Evolutionary conservation across 345 rosid species (phyloP), one percentile per base, ranked within the genome.

Genomic region (Gossypium arboreum): DNA sequence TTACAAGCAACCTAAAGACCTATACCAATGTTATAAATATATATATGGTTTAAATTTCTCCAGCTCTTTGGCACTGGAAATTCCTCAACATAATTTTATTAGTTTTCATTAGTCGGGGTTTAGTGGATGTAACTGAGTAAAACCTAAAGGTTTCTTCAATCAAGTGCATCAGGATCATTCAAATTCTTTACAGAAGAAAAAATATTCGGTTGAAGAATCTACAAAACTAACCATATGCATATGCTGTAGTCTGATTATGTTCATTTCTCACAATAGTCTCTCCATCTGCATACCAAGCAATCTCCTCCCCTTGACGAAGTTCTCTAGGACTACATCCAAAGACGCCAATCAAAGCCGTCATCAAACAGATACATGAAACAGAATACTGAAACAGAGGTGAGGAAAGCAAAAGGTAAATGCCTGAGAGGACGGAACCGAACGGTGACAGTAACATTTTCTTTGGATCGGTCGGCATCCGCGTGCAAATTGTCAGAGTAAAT

Each of bases 201-300:
- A 79, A 41, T 20, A 25, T 44, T 34, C 7, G 7, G 7, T 34
- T 34, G 6, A 34, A 34, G 41, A 34, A 4, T 34, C 7, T 34
- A 34, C 41, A 72, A 55, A 74, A 82, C 82, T 85, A 81, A 96
- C 99, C 99, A 75, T 93, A 96, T 18, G 99, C 98, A 85, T 96
- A 96, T 1, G 99, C 99, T 55, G 86, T 88, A 0, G 97, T 81
- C 9, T 91, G 91, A 83, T 92, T 88, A 80, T 93, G 89, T 81
- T 96, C 99, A 57, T 85, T 93, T 56, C 98, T 85, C 60, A 96
- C 86, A 47, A 93, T 85, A 45, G 98, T 93, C 85, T 96, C 98
- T 68, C 99, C 99, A 77, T 96, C 99, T 1, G 98, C 98, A 70
- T 96, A 93, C 99, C 98, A 96, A 16, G 97, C 94, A 84, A 96